Percentiles rank a stretch among this genome's conserved stretches.
These are phyloP conservation scores for Dendrobium officinale DNA, from an alignment of 106 monocot genomes.

Conservation along the genomic window DNA sequence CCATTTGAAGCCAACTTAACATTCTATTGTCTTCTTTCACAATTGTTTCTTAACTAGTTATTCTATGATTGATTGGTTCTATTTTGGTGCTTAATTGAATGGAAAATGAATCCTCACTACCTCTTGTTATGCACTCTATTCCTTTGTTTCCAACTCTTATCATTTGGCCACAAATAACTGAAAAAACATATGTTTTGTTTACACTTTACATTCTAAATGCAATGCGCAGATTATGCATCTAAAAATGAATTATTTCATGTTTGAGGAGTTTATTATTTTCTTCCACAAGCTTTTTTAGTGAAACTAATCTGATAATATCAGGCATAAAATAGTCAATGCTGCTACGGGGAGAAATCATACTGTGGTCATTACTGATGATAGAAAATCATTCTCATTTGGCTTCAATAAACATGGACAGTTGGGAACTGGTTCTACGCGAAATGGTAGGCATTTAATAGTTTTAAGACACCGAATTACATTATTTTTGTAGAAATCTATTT, in stretches of 20 bases:
- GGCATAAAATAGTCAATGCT: constrained; percentile 66
- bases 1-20: neutral
- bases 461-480: neutral
- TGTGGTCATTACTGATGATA: constrained; percentile 88
- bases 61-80: neutral
- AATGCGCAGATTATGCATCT: neutral
- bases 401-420: constrained; percentile 92
- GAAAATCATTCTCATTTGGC: constrained; percentile 84
- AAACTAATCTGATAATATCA: constrained; percentile 13
- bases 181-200: neutral
- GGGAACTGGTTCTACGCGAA: constrained; percentile 71
- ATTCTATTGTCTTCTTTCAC: neutral
- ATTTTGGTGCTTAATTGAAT: neutral
- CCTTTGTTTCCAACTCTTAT: neutral
- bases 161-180: neutral
- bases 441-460: constrained; percentile 34
- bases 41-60: neutral
- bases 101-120: neutral
- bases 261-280: neutral
- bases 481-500: neutral
- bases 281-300: neutral
- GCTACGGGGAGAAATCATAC: constrained; percentile 83
- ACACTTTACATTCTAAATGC: neutral
- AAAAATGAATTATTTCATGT: neutral
- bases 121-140: neutral